These are phyloP conservation scores for Naganishia sp. DNA, from an alignment of 1,284 basidiomycete species.

Conservation along the genomic window DNA sequence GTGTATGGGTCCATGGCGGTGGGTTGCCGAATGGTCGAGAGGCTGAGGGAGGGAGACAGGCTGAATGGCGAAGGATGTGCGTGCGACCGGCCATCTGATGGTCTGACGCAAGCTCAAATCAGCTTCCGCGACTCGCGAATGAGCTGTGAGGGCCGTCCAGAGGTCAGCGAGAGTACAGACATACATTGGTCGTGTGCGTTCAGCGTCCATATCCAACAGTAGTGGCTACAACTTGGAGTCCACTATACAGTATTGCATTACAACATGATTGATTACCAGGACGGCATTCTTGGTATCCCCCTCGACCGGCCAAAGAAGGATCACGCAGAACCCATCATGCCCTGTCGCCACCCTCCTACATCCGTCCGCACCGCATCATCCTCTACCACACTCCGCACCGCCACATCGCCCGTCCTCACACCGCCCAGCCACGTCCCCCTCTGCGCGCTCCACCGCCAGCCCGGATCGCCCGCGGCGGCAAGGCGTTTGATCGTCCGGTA, in stretches of 20 bases:
- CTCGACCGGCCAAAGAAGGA: neutral
- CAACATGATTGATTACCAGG: no score
- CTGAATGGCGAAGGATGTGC: neutral
- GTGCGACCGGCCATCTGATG: neutral
- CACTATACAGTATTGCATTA: no score
- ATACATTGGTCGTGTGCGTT: neutral
- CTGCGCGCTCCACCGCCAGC: neutral
- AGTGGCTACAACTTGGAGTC: no score
- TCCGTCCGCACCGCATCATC: neutral
- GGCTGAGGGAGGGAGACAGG: neutral
- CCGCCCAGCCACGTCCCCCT: slow-evolving; percentile 3
- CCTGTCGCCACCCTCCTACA: slow-evolving; percentile 1
- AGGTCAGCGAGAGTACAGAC: neutral
- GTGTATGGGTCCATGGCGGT: slow-evolving; percentile 27
- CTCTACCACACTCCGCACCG: neutral
- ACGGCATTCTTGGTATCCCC: no score
- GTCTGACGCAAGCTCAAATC: slow-evolving; percentile 13
- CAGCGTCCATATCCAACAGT: no score
- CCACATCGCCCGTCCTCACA: neutral
- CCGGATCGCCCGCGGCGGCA: neutral
- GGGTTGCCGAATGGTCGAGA: neutral
- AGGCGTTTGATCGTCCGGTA: neutral
- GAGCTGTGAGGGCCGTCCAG: neutral
- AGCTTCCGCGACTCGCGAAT: slow-evolving; percentile 10
- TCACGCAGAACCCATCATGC: neutral